phyloP scores from a whole-genome alignment of 495 filamentous ascomycete species.

The Achaetomiella virescens region DNA sequence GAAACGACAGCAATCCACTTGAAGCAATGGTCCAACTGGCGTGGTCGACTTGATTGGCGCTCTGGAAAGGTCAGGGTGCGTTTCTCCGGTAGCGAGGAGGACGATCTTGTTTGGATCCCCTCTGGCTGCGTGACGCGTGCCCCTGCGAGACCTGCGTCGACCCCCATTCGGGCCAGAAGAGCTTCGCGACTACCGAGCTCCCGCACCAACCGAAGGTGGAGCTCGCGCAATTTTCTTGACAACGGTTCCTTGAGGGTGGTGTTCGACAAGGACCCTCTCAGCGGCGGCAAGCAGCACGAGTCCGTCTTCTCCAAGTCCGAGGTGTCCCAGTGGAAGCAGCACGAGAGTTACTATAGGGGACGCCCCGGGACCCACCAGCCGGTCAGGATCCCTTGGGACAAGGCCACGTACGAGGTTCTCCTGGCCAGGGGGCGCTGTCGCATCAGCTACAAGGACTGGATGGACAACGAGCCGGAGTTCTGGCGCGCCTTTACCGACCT shows the following conservation, averaged over 20 bases:
- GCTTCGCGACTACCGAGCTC: slow-evolving; percentile 68
- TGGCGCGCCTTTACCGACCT: slow-evolving; percentile 49
- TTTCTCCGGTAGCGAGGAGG: too few relatives aligned
- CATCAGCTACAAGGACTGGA: slow-evolving; percentile 65
- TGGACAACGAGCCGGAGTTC: slow-evolving; percentile 46
- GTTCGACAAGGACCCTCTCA: slow-evolving; percentile 43
- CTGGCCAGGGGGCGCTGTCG: slow-evolving; percentile 20
- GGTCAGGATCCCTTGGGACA: slow-evolving; percentile 21
- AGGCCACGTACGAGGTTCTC: slow-evolving; percentile 32
- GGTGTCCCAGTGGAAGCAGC: slow-evolving; percentile 5
- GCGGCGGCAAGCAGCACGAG: slow-evolving; percentile 20
- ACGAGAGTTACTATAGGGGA: neutral
- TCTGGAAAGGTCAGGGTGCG: too few relatives aligned
- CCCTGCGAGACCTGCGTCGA: slow-evolving; percentile 66
- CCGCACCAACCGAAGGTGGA: slow-evolving; percentile 44
- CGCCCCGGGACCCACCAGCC: neutral
- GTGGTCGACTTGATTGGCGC: too few relatives aligned
- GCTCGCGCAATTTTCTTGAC: slow-evolving; percentile 19
- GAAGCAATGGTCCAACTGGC: too few relatives aligned
- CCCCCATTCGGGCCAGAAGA: slow-evolving; percentile 73
- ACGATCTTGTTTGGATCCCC: neutral
- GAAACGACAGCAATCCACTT: too few relatives aligned
- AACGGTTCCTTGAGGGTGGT: slow-evolving; percentile 46
- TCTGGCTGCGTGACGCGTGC: slow-evolving; percentile 74
- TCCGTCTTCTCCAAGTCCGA: slow-evolving; percentile 9